Evolutionary conservation across 805 yeast genomes (phyloP), one percentile per base, ranked within the genome.

Genomic region (Candida ascalaphidarum): DNA sequence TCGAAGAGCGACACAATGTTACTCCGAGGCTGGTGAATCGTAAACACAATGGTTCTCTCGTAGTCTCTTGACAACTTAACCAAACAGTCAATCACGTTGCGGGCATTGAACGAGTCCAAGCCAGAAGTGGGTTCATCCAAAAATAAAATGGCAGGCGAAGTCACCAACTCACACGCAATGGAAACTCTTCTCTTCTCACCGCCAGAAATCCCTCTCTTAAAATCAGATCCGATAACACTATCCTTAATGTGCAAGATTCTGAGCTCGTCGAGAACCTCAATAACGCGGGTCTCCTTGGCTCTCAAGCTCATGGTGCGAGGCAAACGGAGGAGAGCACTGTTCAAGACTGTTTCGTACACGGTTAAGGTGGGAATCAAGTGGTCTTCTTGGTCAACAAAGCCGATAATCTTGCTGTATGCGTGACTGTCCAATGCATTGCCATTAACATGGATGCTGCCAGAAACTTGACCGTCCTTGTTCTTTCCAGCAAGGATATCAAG

Each of bases 361-460:
- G 98, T 89, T 34, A 89, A 64, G 0, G 98, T 92, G 3, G 97
- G 94, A 35, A 92, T 69, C 31, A 92, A 61, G 38, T 74, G 80
- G 49, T 88, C 96, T 43, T 92, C 96, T 55, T 92, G 98, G 52
- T 92, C 96, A 6, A 92, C 98, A 65, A 86, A 92, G 0, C 97
- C 98, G 32, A 81, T 74, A 4, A 84, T 69, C 42, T 77, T 76
- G 33, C 71, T 68, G 50, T 72, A 79, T 22, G 74, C 69, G 5
- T 56, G 53, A 33, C 29, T 39, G 48, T 38, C 39, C 47, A 67
- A 43, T 6, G 37, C 17, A 45, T 71, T 70, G 3, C 97, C 97
- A 51, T 92, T 92, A 14, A 86, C 72, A 40, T 65, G 72, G 9
- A 89, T 71, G 2, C 59, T 48, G n/a, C 96, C 96, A 1, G 61